A percentile compares a stretch with the other conserved stretches of the same genome.
phyloP scores from a whole-genome alignment of 78 protist species.

The Polysphondylium violaceum region DNA sequence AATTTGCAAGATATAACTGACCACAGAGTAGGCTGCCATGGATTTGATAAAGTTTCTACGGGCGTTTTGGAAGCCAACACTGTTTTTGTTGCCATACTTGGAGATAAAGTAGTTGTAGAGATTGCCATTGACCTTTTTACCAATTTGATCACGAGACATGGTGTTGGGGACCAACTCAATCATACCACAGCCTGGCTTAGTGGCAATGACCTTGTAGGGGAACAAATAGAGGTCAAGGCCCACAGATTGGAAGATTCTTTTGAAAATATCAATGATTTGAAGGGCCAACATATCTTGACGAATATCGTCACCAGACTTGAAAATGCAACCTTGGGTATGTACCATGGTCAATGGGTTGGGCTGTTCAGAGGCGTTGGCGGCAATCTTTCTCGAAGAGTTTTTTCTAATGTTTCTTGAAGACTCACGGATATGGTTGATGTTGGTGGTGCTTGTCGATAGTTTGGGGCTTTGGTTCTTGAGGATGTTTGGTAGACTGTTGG shows the following conservation, averaged over 20 bases:
- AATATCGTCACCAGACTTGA: constrained; percentile 93
- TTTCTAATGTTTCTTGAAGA: constrained; percentile 15
- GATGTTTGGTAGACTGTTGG: background rate
- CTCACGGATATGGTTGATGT: background rate
- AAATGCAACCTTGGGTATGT: constrained; percentile 78
- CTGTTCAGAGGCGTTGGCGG: background rate
- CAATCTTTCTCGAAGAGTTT: background rate
- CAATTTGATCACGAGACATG: constrained; percentile 94
- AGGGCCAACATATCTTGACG: constrained; percentile 97
- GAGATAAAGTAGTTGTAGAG: constrained; percentile 88
- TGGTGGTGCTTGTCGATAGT: background rate
- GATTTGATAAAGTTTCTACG: constrained; percentile 86
- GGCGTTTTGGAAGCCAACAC: constrained; percentile 86
- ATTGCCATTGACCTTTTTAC: constrained; percentile 80
- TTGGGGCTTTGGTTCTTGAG: background rate
- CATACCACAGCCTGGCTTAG: constrained; percentile 91
- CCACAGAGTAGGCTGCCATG: constrained; percentile 95
- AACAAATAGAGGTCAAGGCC: constrained; percentile 88
- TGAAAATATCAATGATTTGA: constrained; percentile 90
- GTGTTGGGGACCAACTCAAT: constrained; percentile 93
- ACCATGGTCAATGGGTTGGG: background rate
- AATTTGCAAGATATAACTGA: constrained; percentile 89
- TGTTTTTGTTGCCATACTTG: constrained; percentile 86
- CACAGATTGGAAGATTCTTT: constrained; percentile 81
- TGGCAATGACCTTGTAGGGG: constrained; percentile 96